Percentiles rank a stretch among this genome's conserved stretches.
These are phyloP conservation scores for Tetragonia tetragonoides DNA, from an alignment of 148 eudicot genomes.

Conservation along the genomic window DNA sequence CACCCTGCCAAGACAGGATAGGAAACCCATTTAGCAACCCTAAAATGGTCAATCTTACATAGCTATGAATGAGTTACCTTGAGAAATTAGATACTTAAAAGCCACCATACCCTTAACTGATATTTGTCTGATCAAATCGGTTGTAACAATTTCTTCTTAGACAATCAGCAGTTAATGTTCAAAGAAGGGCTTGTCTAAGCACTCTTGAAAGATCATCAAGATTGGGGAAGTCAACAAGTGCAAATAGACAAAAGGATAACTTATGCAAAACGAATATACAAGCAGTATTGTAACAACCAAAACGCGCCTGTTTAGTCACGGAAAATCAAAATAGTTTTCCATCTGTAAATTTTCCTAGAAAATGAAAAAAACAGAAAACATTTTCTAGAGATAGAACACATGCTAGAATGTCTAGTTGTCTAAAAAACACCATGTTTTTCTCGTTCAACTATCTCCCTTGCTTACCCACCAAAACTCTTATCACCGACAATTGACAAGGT, in stretches of 20 bases:
- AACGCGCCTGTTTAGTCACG: too few relatives aligned
- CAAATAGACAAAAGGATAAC: background rate
- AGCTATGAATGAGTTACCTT: too few relatives aligned
- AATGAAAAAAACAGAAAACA: too few relatives aligned
- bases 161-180: background rate
- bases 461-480: too few relatives aligned
- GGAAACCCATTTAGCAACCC: background rate
- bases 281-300: too few relatives aligned
- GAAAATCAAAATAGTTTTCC: too few relatives aligned
- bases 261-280: background rate
- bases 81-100: background rate
- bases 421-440: too few relatives aligned
- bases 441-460: too few relatives aligned
- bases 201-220: background rate
- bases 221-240: background rate
- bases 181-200: background rate
- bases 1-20: background rate
- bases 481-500: too few relatives aligned
- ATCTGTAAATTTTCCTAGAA: too few relatives aligned
- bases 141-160: background rate
- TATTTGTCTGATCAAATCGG: background rate
- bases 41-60: background rate
- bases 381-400: too few relatives aligned
- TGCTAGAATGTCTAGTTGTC: too few relatives aligned
- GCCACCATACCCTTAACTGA: background rate